Evolutionary conservation across 2,329 filamentous ascomycete genomes (phyloP).

Genomic region (Hypoxylon sp.): DNA sequence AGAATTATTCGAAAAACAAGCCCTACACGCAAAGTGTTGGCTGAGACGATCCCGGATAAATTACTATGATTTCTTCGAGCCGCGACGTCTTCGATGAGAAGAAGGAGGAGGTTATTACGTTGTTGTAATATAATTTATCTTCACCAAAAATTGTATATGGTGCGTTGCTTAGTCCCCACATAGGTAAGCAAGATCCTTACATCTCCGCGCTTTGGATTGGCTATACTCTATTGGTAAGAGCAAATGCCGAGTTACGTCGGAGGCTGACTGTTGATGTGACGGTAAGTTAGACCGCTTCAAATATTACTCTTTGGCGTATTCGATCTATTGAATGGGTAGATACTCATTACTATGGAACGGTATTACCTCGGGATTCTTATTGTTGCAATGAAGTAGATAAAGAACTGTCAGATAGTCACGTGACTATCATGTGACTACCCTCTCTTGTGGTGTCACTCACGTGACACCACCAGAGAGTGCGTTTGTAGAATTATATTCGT

Average conservation of each 20-base stretch:
- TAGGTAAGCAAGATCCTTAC: background rate
- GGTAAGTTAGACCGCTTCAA: background rate
- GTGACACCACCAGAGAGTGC: too few species aligned
- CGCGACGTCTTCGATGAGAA: background rate
- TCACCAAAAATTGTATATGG: background rate
- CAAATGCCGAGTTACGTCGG: background rate
- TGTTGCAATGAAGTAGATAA: too few species aligned
- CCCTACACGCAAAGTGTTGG: background rate
- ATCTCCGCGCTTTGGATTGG: slow-evolving; percentile 1
- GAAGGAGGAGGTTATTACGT: background rate
- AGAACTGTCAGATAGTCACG: too few species aligned
- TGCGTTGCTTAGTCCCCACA: background rate
- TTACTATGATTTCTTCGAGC: background rate
- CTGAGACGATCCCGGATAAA: background rate
- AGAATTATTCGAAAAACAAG: background rate
- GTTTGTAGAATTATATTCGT: too few species aligned
- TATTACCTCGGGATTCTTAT: too few species aligned
- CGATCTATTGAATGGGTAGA: too few species aligned
- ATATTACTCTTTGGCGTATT: too few species aligned
- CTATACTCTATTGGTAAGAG: background rate
- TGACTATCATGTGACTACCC: too few species aligned
- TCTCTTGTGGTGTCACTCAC: too few species aligned
- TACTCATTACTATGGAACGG: too few species aligned
- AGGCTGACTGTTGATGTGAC: background rate
- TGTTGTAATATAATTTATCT: background rate